These are phyloP conservation scores for Dictyostelium firmibasis DNA, from an alignment of 78 protist genomes.

Conservation along the genomic window DNA sequence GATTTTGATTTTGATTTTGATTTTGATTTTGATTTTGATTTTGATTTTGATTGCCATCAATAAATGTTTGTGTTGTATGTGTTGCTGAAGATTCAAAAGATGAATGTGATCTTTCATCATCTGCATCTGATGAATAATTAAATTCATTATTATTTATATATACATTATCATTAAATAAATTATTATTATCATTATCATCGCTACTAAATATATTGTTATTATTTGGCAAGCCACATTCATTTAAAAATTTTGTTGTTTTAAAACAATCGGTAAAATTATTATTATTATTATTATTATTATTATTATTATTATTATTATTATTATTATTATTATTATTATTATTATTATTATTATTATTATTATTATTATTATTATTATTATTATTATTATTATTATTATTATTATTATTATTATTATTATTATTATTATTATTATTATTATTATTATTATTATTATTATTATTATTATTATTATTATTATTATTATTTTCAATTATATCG, in stretches of 20 bases:
- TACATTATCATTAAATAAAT: not conserved
- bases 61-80: not conserved
- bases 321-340: not conserved
- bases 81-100: not conserved
- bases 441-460: not conserved
- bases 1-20: not conserved
- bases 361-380: not conserved
- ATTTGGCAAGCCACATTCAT: too few relatives aligned
- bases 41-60: not conserved
- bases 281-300: not conserved
- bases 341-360: not conserved
- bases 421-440: not conserved
- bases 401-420: not conserved
- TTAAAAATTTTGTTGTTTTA: too few relatives aligned
- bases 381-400: not conserved
- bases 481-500: not conserved
- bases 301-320: not conserved
- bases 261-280: not conserved
- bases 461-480: not conserved
- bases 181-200: not conserved
- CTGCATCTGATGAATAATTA: slow-evolving; percentile 5
- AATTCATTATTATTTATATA: not conserved
- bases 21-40: slow-evolving; percentile 24
- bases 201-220: not conserved
- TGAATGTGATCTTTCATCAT: slow-evolving; percentile 5